Evolutionary conservation across 176 grass and related monocot species (phyloP).

Genomic region (Luzula sylvatica): DNA sequence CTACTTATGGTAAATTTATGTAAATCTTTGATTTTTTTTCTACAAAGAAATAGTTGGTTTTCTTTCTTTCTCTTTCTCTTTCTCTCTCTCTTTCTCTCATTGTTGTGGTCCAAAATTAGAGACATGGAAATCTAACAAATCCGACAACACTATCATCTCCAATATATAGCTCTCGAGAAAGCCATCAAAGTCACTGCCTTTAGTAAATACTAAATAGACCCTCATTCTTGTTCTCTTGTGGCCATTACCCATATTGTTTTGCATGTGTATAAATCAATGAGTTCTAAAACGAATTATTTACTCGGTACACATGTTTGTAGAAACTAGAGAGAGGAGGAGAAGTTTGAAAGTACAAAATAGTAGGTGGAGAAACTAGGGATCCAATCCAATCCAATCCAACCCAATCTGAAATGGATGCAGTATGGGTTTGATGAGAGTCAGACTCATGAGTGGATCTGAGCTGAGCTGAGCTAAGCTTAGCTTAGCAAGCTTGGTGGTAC

Average conservation of each 20-base stretch:
- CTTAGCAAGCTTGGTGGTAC: too few relatives aligned
- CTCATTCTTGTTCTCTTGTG: too few relatives aligned
- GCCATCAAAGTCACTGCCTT: not conserved
- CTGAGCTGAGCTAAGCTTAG: not conserved
- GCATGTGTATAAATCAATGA: too few relatives aligned
- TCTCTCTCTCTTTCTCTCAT: not conserved
- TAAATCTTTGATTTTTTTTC: too few relatives aligned
- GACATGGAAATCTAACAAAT: conserved; percentile 9
- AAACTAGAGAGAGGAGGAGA: too few relatives aligned
- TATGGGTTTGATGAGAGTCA: not conserved
- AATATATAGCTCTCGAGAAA: conserved; percentile 2
- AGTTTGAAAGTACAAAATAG: conserved; percentile 12
- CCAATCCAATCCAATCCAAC: not conserved
- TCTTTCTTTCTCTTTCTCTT: not conserved
- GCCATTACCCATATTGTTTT: too few relatives aligned
- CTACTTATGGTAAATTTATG: too few relatives aligned
- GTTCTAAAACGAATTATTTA: too few relatives aligned
- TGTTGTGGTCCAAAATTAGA: conserved; percentile 12
- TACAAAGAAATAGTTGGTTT: too few relatives aligned
- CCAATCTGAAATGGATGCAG: too few relatives aligned
- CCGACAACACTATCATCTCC: conserved; percentile 19
- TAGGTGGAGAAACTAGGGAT: conserved; percentile 4
- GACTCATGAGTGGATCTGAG: too few relatives aligned
- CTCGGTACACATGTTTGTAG: too few relatives aligned
- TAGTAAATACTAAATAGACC: conserved; percentile 1